Evolutionary conservation across 306 rosid species (phyloP).

Genomic region (Pueraria montana): DNA sequence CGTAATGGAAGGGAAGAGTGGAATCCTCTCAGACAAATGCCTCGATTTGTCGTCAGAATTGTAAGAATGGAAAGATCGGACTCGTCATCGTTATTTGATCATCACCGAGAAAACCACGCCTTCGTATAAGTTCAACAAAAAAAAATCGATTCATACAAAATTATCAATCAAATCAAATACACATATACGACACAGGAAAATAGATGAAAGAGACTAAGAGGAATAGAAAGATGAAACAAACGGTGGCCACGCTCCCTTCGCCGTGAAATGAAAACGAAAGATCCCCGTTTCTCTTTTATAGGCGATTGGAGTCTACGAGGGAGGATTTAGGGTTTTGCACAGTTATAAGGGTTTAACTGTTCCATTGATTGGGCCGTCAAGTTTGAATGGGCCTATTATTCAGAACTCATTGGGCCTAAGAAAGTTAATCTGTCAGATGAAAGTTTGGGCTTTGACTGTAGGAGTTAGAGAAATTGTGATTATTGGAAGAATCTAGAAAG

Average conservation of each 20-base stretch:
- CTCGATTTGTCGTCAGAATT: conserved; percentile 88
- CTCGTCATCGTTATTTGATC: conserved; percentile 86
- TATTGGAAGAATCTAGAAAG: no score
- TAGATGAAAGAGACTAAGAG: background rate
- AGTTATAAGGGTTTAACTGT: background rate
- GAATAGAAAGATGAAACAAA: background rate
- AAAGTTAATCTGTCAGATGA: background rate
- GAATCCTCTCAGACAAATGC: conserved; percentile 93
- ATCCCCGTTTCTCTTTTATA: conserved; percentile 34
- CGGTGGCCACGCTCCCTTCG: background rate
- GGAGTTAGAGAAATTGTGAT: no score
- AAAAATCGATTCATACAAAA: background rate
- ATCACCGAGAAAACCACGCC: conserved; percentile 73
- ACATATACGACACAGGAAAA: background rate
- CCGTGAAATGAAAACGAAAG: background rate
- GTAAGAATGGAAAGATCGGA: conserved; percentile 79
- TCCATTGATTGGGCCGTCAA: background rate
- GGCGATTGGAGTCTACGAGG: background rate
- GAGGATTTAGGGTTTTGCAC: conserved; percentile 38
- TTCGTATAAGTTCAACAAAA: background rate
- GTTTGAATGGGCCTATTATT: background rate
- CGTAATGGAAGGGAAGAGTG: conserved; percentile 33
- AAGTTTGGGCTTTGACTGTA: background rate
- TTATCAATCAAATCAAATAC: background rate
- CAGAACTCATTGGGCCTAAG: background rate